Conservation (phyloP, 345 rosid genomes). For the Murraya paniculata region DNA sequence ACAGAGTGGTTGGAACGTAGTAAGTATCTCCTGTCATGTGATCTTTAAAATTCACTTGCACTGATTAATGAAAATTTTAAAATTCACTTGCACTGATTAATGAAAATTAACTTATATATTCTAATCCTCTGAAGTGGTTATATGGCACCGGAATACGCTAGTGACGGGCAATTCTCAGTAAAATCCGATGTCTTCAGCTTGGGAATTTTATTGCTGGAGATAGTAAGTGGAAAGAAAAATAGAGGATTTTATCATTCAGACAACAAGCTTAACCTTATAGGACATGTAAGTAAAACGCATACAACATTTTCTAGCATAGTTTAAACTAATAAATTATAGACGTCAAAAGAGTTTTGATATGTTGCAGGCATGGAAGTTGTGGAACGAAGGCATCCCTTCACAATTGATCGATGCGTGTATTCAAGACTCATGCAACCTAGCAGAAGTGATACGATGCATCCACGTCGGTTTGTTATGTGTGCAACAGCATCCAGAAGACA, state of each 20-base stretch:
- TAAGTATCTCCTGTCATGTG: constrained; percentile 2
- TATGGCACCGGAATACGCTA: constrained; percentile 43
- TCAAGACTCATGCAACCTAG: background rate
- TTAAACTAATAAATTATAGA: background rate
- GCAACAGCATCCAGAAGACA: constrained; percentile 38
- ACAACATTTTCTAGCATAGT: background rate
- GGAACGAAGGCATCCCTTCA: constrained; percentile 29
- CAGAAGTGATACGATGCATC: constrained; percentile 32
- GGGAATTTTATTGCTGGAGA: constrained; percentile 37
- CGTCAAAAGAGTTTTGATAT: background rate
- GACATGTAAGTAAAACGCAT: constrained; percentile 24
- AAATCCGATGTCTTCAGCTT: constrained; percentile 48
- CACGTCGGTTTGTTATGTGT: constrained; percentile 46
- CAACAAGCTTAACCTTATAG: constrained; percentile 20
- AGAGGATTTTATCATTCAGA: constrained; percentile 30
- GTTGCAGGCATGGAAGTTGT: constrained; percentile 42
- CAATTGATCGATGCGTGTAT: constrained; percentile 20
- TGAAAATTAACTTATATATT: background rate
- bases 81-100: background rate
- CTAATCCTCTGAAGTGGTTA: constrained; percentile 28
- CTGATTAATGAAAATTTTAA: background rate
- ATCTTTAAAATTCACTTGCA: background rate
- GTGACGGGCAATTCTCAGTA: constrained; percentile 34
- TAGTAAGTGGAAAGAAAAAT: constrained; percentile 33
- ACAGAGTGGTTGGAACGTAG: constrained; percentile 34